Evolutionary conservation across 345 rosid species (phyloP), one percentile per base, ranked within the genome.

Genomic region (Sisymbrium altissimum): DNA sequence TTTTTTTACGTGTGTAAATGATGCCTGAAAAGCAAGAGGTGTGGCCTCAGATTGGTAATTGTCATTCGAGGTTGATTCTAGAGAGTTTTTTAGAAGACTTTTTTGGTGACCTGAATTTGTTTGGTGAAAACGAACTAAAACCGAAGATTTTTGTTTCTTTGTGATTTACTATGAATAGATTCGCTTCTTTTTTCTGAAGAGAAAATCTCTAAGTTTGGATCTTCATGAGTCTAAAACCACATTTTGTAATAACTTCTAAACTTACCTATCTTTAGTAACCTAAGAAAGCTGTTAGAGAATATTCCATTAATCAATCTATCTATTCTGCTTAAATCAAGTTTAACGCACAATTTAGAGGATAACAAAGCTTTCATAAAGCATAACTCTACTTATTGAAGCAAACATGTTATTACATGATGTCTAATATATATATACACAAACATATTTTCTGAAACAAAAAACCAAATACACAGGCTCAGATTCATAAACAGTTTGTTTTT

Each of bases 221-320:
- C 17, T 64, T 70, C 44, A n/a, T 3, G 55, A 50, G 48, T 43
- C 48, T 32, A 32, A 38, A 44, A 56, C 63, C 67, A 36, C 19
- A 35, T 35, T 55, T 52, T 23, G 60, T 52, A 58, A 58, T 46
- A 70, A 29, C 19, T 21, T 68, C 17, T 68, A 38, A 75, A 58
- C 30, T 43, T 27, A 14, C 52, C 80, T 76, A 76, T 70, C 4
- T 70, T 76, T 76, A 70, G 80, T 45, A 76, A 54, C 49, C 1
- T 27, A 50, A 21, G 38, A 25, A 29, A 59, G 12, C 15, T 45
- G 41, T 46, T 17, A 38, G 56, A 25, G 72, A 56, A 66, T 58
- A 58, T 18, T 74, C 27, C 66, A 25, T 12, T 35, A 2, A 41
- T 30, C 23, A 13, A 56, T 41, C 23, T 19, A 53, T 62, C 40